phyloP scores from a whole-genome alignment of 352 stramenopile species.

The Globisporangium splendens region DNA sequence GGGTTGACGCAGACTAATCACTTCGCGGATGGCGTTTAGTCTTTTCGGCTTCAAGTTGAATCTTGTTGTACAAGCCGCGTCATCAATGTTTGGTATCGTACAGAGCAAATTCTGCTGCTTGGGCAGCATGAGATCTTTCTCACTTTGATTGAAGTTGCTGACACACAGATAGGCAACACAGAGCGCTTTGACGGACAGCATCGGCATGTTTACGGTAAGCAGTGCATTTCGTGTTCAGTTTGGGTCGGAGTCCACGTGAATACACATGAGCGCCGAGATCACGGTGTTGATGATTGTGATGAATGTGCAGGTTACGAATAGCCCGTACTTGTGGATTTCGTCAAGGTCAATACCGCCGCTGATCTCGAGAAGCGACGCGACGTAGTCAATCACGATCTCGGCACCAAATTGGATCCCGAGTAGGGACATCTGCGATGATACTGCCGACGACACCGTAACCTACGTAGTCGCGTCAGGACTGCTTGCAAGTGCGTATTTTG shows the following conservation, averaged over 20 bases:
- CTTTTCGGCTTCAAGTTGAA: neutral
- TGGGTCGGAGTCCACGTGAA: slow-evolving; percentile 1
- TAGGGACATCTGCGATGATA: slow-evolving; percentile 13
- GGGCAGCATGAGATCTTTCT: too few relatives aligned
- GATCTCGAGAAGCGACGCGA: slow-evolving; percentile 28
- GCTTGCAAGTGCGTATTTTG: slow-evolving; percentile 19
- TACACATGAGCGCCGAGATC: slow-evolving; percentile 25
- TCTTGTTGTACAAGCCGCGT: too few relatives aligned
- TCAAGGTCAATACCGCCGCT: slow-evolving; percentile 22
- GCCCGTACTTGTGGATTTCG: slow-evolving; percentile 17
- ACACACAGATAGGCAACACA: too few relatives aligned
- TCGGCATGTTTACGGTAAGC: neutral
- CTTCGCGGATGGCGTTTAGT: neutral
- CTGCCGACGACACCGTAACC: neutral
- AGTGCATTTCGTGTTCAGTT: neutral
- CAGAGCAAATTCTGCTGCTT: too few relatives aligned
- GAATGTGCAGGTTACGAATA: slow-evolving; percentile 24
- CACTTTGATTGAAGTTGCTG: too few relatives aligned
- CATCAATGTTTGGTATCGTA: too few relatives aligned
- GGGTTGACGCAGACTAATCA: neutral
- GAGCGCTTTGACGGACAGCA: neutral
- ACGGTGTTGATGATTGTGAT: slow-evolving; percentile 27
- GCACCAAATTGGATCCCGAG: slow-evolving; percentile 20
- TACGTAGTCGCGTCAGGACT: neutral
- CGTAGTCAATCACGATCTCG: slow-evolving; percentile 27